Percentiles rank a stretch among this genome's conserved stretches.
These are phyloP conservation scores for Fraxinus nigra DNA, from an alignment of 305 asterid genomes.

Conservation along the genomic window DNA sequence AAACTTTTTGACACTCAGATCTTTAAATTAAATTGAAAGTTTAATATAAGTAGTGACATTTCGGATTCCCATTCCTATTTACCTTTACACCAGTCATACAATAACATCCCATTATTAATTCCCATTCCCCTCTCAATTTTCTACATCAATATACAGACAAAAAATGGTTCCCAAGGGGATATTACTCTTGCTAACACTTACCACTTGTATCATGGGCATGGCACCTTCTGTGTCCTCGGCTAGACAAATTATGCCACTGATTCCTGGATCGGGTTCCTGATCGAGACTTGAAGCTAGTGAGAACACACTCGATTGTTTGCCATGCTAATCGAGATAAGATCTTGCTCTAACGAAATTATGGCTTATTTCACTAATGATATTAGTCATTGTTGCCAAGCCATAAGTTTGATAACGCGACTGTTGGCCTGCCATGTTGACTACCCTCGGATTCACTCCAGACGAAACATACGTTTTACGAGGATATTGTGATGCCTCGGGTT, in stretches of 20 bases:
- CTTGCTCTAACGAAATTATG: no score
- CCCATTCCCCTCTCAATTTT: neutral
- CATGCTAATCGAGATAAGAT: constrained; percentile 44
- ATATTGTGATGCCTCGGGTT: constrained; percentile 43
- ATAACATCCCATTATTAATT: neutral
- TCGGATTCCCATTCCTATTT: neutral
- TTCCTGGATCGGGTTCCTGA: neutral
- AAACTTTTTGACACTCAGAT: no score
- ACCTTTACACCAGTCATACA: neutral
- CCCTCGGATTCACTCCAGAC: constrained; percentile 44
- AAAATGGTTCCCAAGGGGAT: constrained; percentile 30
- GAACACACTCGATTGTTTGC: constrained; percentile 39
- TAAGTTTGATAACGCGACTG: constrained; percentile 48
- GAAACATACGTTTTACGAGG: constrained; percentile 47
- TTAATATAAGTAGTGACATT: neutral
- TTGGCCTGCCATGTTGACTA: constrained; percentile 46
- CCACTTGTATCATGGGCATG: neutral
- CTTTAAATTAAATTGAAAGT: no score
- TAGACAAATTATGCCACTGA: neutral
- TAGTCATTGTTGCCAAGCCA: no score
- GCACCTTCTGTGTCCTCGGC: constrained; percentile 5
- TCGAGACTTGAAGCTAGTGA: neutral
- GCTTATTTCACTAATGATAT: no score
- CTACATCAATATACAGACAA: neutral
- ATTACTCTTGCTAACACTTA: constrained; percentile 22